These are phyloP conservation scores for Phycomyces nitens DNA, from an alignment of 192 early-diverging fungal genomes.

Conservation along the genomic window DNA sequence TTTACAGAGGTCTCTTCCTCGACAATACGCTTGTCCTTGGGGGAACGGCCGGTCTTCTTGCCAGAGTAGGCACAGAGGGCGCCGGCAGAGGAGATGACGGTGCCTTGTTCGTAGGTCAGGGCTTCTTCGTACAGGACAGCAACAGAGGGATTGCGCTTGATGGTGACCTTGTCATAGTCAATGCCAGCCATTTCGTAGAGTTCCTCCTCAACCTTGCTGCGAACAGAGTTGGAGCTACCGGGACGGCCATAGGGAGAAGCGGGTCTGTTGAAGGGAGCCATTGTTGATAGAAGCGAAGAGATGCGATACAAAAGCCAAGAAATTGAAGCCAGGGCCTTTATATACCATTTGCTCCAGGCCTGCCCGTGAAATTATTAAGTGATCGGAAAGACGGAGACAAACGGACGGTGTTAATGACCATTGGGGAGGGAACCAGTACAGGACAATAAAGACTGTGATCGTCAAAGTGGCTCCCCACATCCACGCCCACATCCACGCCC, in stretches of 20 bases:
- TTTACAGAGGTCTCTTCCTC: slow-evolving; percentile 80
- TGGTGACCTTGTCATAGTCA: slow-evolving; percentile 75
- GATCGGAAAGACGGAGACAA: neutral
- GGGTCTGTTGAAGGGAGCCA: slow-evolving; percentile 28
- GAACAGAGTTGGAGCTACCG: slow-evolving; percentile 26
- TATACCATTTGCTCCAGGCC: too few species aligned
- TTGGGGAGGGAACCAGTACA: slow-evolving; percentile 15
- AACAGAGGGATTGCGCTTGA: slow-evolving; percentile 81
- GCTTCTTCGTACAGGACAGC: slow-evolving; percentile 93
- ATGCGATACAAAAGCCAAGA: too few species aligned
- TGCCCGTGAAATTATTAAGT: neutral
- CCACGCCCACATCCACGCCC: too few species aligned
- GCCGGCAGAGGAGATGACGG: slow-evolving; percentile 86
- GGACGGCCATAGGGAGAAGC: slow-evolving; percentile 29
- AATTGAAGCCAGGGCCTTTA: neutral
- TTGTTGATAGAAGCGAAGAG: slow-evolving; percentile 6
- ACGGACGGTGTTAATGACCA: neutral
- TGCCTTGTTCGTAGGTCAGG: slow-evolving; percentile 78
- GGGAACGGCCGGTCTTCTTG: slow-evolving; percentile 90
- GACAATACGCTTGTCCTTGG: slow-evolving; percentile 96
- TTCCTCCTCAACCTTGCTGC: slow-evolving; percentile 57
- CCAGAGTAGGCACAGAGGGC: slow-evolving; percentile 90
- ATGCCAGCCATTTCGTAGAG: slow-evolving; percentile 70
- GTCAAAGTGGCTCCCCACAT: too few species aligned
- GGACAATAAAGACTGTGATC: too few species aligned